These are phyloP conservation scores for Komagataella phaffii DNA, from an alignment of 805 yeast genomes.

Conservation along the genomic window DNA sequence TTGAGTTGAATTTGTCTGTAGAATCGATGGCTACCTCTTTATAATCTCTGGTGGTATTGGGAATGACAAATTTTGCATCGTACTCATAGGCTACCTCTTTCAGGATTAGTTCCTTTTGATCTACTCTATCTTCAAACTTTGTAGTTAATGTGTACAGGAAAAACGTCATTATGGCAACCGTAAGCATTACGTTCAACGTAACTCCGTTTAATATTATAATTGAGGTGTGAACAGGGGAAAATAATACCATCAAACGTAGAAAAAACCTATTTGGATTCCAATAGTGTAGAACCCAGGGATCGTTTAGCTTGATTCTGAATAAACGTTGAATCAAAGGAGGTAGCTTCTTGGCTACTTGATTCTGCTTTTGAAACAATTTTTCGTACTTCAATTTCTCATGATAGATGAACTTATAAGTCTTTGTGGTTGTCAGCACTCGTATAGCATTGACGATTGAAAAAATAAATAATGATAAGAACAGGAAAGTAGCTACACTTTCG, in stretches of 20 bases:
- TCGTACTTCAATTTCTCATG: background rate
- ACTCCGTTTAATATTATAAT: background rate
- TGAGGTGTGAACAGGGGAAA: background rate
- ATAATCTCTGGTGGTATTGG: conserved; percentile 32
- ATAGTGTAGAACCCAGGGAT: background rate
- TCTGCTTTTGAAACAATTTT: background rate
- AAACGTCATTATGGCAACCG: conserved; percentile 21
- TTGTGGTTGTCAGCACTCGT: background rate
- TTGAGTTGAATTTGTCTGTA: conserved; percentile 15
- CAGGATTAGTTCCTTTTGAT: conserved; percentile 47
- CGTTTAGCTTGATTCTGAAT: background rate
- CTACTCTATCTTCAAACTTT: conserved; percentile 31
- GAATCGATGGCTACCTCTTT: conserved; percentile 56
- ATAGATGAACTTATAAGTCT: background rate
- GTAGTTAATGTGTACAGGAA: conserved; percentile 23
- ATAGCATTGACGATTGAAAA: background rate
- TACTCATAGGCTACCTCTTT: conserved; percentile 53
- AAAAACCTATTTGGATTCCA: background rate
- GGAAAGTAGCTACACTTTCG: background rate
- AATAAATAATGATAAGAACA: background rate
- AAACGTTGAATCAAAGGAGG: background rate
- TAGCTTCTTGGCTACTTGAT: background rate
- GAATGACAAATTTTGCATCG: conserved; percentile 47
- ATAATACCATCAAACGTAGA: background rate
- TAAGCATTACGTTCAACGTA: background rate